phyloP scores from a whole-genome alignment of 192 early-diverging fungal species.

The Geranomyces michiganensis region DNA sequence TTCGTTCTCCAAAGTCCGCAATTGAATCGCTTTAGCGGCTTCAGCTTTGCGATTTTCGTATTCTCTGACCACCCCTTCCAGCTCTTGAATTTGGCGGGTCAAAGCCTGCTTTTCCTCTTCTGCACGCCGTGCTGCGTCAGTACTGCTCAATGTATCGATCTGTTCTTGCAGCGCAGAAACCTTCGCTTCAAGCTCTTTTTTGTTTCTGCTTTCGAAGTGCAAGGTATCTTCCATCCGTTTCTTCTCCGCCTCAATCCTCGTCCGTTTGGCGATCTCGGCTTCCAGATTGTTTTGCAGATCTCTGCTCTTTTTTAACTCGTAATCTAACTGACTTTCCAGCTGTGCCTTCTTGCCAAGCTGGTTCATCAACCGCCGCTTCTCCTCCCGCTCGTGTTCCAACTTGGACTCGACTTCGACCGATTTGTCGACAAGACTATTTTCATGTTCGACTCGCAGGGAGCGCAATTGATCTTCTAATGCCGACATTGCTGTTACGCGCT shows the following conservation, averaged over 20 bases:
- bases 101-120: neutral
- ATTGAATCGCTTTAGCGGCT: constrained; percentile 5
- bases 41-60: constrained; percentile 22
- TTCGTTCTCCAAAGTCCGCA: constrained; percentile 14
- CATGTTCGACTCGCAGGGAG: neutral
- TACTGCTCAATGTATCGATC: neutral
- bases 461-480: constrained; percentile 25
- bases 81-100: constrained; percentile 3
- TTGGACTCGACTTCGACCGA: constrained; percentile 11
- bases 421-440: neutral
- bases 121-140: too few relatives aligned
- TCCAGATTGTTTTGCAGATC: constrained; percentile 16
- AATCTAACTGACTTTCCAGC: constrained; percentile 17
- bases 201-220: neutral
- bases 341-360: neutral
- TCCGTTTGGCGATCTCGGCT: constrained; percentile 3
- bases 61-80: constrained; percentile 16
- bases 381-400: constrained; percentile 20
- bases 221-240: neutral
- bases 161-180: neutral
- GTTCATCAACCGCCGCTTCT: constrained; percentile 18
- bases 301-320: constrained; percentile 16
- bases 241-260: neutral
- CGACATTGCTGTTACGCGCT: constrained; percentile 25
- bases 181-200: neutral